phyloP scores from a whole-genome alignment of 148 eudicot species.

The Rhododendron vialii region DNA sequence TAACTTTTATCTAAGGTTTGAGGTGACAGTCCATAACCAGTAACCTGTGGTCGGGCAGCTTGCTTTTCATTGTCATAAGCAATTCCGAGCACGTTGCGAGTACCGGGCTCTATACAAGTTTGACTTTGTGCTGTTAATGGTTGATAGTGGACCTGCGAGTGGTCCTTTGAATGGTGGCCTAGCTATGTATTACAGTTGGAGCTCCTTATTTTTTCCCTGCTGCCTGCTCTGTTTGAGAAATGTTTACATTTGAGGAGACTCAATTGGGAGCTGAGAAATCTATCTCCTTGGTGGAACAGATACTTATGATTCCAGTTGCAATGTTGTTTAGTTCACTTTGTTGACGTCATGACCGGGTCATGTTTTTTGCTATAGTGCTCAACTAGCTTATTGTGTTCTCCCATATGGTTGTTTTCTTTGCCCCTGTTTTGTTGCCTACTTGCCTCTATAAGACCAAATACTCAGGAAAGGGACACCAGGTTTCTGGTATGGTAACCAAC shows the following conservation, averaged over 20 bases:
- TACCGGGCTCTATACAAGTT: background rate
- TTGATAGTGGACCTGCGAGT: background rate
- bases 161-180: background rate
- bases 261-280: background rate
- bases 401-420: background rate
- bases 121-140: background rate
- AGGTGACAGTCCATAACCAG: background rate
- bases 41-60: background rate
- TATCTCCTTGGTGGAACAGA: background rate
- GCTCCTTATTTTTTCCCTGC: background rate
- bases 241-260: background rate
- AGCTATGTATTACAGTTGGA: background rate
- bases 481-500: background rate
- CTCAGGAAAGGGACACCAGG: background rate
- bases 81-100: background rate
- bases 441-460: background rate
- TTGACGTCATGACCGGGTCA: background rate
- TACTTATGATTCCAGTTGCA: background rate
- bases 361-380: background rate
- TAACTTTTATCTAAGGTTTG: background rate
- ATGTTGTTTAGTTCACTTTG: background rate
- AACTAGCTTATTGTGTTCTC: constrained; percentile 2
- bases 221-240: background rate
- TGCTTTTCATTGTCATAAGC: background rate
- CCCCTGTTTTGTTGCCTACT: background rate